Evolutionary conservation across 768 basidiomycete genomes (phyloP), one percentile per base, ranked within the genome.

Genomic region (Auriscalpium orientale): DNA sequence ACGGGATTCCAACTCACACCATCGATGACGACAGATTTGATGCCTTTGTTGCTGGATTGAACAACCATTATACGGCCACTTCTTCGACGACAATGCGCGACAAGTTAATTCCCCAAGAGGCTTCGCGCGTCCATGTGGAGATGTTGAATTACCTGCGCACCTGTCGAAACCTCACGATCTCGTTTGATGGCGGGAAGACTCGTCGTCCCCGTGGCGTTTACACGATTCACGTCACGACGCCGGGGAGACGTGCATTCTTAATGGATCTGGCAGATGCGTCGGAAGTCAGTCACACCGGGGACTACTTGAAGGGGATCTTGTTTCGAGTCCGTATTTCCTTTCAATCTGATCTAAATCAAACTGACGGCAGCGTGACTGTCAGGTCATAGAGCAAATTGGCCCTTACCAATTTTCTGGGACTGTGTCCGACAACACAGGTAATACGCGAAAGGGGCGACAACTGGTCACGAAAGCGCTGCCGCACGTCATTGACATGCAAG

Each of bases 151-250:
- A 21, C 12, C 57, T 66, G 18, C 10, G 44, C 11, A 45, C 51
- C 7, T 20, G 50, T n/a, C 36, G 16, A 8, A 46, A 65, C 21
- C 60, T 67, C 37, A 65, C 66, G 13, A 46, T 62, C 12, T 60
- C 62, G 7, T 63, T 38, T 53, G 69, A 73, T 57, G 67, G 67
- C 21, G 69, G 69, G 8, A 68, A 67, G n/a, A 66, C 62, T 8
- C 62, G 55, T 33, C 62, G 59, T 4, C 60, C 51, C 7, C 63
- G 70, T 20, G 60, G 66, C 6, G 65, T 68, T 38, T 70, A 69
- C 57, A 68, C 69, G 7, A 45, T 70, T 28, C 71, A 72, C 53
- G 60, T 71, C 48, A 70, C 68, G n/a, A 69, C 66, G 5, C 56
- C 58, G 44, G 63, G n/a, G 3, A 36, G 63, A 11, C 61, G 62